Evolutionary conservation across 441 rosid genomes (phyloP), one percentile per base, ranked within the genome.

Genomic region (Pelargonium citronellum): DNA sequence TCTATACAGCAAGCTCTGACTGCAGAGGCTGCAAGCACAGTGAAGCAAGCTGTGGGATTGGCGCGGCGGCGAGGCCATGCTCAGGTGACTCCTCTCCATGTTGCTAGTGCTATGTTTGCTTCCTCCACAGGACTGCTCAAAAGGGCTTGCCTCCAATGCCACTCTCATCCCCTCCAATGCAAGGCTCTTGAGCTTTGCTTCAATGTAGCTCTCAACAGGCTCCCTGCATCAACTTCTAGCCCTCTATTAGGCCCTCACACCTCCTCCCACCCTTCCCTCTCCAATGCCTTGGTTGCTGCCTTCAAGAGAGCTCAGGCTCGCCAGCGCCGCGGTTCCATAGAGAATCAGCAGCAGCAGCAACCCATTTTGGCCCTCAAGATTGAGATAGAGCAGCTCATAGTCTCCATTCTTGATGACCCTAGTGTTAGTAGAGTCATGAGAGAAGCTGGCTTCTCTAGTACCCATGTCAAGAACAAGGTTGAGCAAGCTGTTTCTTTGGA

Each of bases 401-500:
- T 87, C 37, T 87, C 95, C 62, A 84, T 89, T 44, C 73, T 89
- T 1, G 91, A 89, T 64, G 95, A 89, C 69, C 95, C 95, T 0
- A 87, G 95, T 72, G 91, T 89, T 11, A 86, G 87, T 71, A 81
- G 95, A 66, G 95, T 89, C 74, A 89, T 89, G 95, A 86, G 89
- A 53, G 95, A 89, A 77, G 91, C 91, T 16, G 90, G 95, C 55
- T 89, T 89, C 78, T 89, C 90, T 13, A 89, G 91, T 70, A 68
- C 88, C 57, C 89, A 82, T 51, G 83, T 89, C 11, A 87, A 87
- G 77, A 81, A 24, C 75, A 80, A 80, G 63, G 87, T 89, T 2
- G 88, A 89, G 72, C 83, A 87, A 47, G 44, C 84, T 67, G 88
- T 87, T 71, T 78, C 91, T 22, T 13, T 85, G 30, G 91, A 85